phyloP scores from a whole-genome alignment of 257 asterid species.

The Fraxinus anomala region DNA sequence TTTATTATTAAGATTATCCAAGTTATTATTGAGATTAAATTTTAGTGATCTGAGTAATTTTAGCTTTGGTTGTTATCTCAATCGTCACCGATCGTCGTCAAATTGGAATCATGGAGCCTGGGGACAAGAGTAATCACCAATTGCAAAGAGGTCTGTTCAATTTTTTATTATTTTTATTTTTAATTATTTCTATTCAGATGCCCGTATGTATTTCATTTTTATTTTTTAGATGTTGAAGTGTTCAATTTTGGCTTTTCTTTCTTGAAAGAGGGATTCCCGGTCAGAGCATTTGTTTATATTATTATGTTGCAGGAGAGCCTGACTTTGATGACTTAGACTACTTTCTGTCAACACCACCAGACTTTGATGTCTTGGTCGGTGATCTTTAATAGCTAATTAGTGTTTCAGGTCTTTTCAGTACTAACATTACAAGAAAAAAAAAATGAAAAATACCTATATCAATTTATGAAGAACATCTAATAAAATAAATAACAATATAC shows the following conservation, averaged over 20 bases:
- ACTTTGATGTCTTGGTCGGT: not conserved
- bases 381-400: not conserved
- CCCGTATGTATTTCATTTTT: not conserved
- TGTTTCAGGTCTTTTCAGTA: not conserved
- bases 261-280: not conserved
- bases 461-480: not conserved
- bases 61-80: constrained; percentile 17
- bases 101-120: constrained; percentile 53
- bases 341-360: not conserved
- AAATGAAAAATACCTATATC: not conserved
- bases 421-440: not conserved
- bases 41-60: constrained; percentile 30
- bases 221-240: not conserved
- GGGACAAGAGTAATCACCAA: constrained; percentile 60
- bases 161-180: not conserved
- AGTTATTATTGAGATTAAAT: constrained; percentile 37
- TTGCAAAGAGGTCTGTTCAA: constrained; percentile 49
- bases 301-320: not conserved
- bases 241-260: not conserved
- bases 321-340: not conserved
- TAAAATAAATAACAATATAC: too few relatives aligned
- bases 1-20: constrained; percentile 36
- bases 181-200: not conserved
- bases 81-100: constrained; percentile 23
- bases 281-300: not conserved